These are phyloP conservation scores for Fusarium bulbicola DNA, from an alignment of 2,329 filamentous ascomycete species.

Conservation along the genomic window DNA sequence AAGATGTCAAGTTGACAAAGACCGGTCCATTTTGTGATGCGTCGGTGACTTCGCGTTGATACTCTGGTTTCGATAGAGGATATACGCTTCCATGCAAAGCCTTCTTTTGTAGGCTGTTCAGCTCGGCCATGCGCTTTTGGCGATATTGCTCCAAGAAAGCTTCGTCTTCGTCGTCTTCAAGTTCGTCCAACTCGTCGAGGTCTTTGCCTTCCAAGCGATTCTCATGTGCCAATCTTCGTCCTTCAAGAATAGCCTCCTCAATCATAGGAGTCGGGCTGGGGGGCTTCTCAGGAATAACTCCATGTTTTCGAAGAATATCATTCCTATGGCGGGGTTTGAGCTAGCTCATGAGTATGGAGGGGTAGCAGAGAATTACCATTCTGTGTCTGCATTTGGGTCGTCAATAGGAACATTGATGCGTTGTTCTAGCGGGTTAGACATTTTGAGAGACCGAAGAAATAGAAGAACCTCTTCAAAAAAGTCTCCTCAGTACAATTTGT, in stretches of 20 bases:
- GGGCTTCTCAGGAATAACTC: conserved; percentile 96
- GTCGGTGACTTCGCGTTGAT: conserved; percentile 89
- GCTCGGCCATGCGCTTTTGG: conserved; percentile 85
- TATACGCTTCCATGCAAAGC: conserved; percentile 91
- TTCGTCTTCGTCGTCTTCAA: conserved; percentile 97
- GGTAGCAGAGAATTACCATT: conserved; percentile 73
- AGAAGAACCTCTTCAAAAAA: not conserved
- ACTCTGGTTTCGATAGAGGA: conserved; percentile 93
- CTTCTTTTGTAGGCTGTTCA: conserved; percentile 77
- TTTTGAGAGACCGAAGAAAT: conserved; percentile 43
- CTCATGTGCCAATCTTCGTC: conserved; percentile 83
- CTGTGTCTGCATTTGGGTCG: conserved; percentile 95
- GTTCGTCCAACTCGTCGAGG: conserved; percentile 88
- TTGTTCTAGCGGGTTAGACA: conserved; percentile 71
- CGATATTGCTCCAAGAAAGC: conserved; percentile 88
- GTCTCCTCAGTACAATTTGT: not conserved
- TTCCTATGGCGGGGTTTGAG: conserved; percentile 71
- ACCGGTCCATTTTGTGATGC: conserved; percentile 76
- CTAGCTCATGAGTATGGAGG: conserved; percentile 30
- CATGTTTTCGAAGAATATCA: conserved; percentile 96
- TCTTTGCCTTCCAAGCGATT: conserved; percentile 95
- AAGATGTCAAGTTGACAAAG: conserved; percentile 84
- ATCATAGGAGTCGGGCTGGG: conserved; percentile 96
- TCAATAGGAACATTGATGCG: conserved; percentile 85
- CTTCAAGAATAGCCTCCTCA: conserved; percentile 90